These are phyloP conservation scores for Stachybotrys chlorohalonatus DNA, from an alignment of 2,329 filamentous ascomycete species.

Conservation along the genomic window DNA sequence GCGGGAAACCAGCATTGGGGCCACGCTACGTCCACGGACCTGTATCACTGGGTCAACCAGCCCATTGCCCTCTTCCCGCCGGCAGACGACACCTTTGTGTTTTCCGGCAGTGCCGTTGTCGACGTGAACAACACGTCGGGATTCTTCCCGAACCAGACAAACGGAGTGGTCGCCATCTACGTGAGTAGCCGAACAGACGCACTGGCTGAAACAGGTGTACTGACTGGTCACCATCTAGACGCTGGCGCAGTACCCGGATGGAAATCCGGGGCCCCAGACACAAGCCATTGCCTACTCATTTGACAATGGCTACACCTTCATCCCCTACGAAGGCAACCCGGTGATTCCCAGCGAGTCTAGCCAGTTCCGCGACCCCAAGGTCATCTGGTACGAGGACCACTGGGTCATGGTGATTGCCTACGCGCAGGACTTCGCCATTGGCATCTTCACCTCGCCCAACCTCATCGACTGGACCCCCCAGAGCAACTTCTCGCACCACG, in stretches of 20 bases:
- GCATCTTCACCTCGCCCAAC: constrained; percentile 52
- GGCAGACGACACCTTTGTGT: constrained; percentile 33
- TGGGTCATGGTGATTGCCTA: constrained; percentile 53
- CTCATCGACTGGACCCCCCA: constrained; percentile 44
- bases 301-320: constrained; percentile 54
- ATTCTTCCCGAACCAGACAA: constrained; percentile 51
- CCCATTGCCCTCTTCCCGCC: constrained; percentile 49
- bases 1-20: constrained; percentile 59
- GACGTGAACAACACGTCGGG: constrained; percentile 58
- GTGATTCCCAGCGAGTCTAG: constrained; percentile 44
- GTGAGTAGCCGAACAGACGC: constrained; percentile 11
- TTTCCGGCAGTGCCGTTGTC: constrained; percentile 47
- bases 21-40: constrained; percentile 51
- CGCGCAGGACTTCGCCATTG: constrained; percentile 41
- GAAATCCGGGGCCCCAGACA: constrained; percentile 24
- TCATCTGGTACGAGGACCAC: constrained; percentile 44
- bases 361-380: constrained; percentile 59
- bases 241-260: constrained; percentile 8
- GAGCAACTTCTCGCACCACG: constrained; percentile 45
- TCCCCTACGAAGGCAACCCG: constrained; percentile 50
- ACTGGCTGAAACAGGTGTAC: background rate
- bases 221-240: constrained; percentile 9
- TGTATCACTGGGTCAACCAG: constrained; percentile 58
- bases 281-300: constrained; percentile 54
- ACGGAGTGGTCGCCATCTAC: constrained; percentile 48